Base-by-base conservation (phyloP, 305 asterid genomes). In the Withania somnifera region DNA sequence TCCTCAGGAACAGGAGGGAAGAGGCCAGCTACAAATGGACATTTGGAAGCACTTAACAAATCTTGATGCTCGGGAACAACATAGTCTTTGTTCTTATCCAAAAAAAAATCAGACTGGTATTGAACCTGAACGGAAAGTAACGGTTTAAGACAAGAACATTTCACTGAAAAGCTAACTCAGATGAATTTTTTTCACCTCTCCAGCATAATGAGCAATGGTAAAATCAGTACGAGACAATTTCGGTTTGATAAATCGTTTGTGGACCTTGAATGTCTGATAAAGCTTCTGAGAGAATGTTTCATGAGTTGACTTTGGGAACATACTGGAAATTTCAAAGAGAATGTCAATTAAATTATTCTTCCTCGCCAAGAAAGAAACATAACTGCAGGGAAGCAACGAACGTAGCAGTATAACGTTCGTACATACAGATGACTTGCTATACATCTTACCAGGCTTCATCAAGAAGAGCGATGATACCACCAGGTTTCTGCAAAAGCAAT, bases 251-350 rank as follows among this genome's bases (percentile, higher is more conserved):
- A 95, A 95, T 78, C 99, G 98, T 84, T 90, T 91, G 93, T 95
- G 97, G 83, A 85, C 30, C 85, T 92, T 94, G 85, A 93, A 95
- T 13, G 97, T 95, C 95, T 95, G 99, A 81, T 89, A 95, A 64
- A 95, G 97, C 98, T 93, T 95, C 84, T 92, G 93, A 1, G 99
- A 76, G 85, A 95, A 93, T 42, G 99, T 95, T 87, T 95, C 99
- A 71, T 93, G 94, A 60, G 99, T 95, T 10, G 99, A 95, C 91
- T 95, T 95, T 64, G 99, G 99, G 86, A 95, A 95, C 99, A 95
- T 95, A 87, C 99, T 95, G 94, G 85, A 89, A 87, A 87, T 84
- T 34, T 9, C 57, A 79, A 79, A 67, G 71, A 84, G 85, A 78
- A 60, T 42, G 26, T 84, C 86, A 87, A 80, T 47, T 26, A n/a